Evolutionary conservation across 371 early-diverging fungal species (phyloP).

Genomic region (Apophysomyces variabilis): DNA sequence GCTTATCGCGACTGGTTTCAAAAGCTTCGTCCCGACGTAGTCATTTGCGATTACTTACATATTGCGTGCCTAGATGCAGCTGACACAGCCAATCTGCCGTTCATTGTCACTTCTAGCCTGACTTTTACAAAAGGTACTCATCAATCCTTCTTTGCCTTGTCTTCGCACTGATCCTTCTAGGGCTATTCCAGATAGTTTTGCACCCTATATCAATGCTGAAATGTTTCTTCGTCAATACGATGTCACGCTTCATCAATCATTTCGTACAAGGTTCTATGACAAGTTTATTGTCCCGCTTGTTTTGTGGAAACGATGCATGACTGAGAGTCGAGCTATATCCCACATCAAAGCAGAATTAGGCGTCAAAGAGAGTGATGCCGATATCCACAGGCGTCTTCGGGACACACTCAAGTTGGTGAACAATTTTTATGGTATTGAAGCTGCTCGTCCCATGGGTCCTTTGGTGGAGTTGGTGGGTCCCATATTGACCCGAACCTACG

Average conservation of each 20-base stretch:
- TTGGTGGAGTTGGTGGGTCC: conserved; percentile 42
- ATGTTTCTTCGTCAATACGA: neutral
- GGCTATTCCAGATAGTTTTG: conserved; percentile 14
- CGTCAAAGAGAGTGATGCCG: neutral
- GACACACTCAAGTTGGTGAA: conserved; percentile 33
- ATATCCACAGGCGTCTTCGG: neutral
- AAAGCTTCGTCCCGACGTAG: too few relatives aligned
- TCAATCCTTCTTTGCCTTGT: too few relatives aligned
- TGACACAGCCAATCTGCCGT: too few relatives aligned
- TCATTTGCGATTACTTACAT: too few relatives aligned
- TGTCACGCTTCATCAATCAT: conserved; percentile 15
- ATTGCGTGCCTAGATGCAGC: too few relatives aligned
- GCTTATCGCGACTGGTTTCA: too few relatives aligned
- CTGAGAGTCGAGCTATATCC: too few relatives aligned
- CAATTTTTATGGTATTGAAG: conserved; percentile 27
- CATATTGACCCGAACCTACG: conserved; percentile 22
- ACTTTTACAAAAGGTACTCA: too few relatives aligned
- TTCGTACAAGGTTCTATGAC: conserved; percentile 20
- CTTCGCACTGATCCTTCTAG: too few relatives aligned
- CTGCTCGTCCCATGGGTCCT: conserved; percentile 37
- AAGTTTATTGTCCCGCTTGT: conserved; percentile 18
- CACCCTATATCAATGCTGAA: conserved; percentile 31
- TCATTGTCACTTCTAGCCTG: too few relatives aligned
- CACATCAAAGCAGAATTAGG: neutral
- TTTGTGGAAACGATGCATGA: neutral